Percentiles rank a stretch among this genome's conserved stretches.
These are phyloP conservation scores for Basipetospora chlamydospora DNA, from an alignment of 2,329 filamentous ascomycete genomes.

Conservation along the genomic window DNA sequence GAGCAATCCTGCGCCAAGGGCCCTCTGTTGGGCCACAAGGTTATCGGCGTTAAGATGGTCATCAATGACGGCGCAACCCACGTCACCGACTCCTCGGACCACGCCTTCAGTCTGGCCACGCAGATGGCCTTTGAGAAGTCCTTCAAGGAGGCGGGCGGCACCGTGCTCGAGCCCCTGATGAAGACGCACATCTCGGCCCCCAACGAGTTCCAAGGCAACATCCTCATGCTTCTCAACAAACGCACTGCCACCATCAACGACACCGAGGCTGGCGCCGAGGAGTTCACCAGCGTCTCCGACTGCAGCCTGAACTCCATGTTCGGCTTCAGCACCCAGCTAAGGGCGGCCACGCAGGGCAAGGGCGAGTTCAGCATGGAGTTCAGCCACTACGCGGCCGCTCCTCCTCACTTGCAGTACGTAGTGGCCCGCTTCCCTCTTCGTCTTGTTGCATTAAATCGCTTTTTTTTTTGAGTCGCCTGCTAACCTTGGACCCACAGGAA, in stretches of 20 bases:
- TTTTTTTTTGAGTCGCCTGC: slow-evolving; percentile 8
- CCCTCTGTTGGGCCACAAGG: slow-evolving; percentile 81
- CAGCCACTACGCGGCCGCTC: slow-evolving; percentile 81
- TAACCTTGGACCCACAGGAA: slow-evolving; percentile 26
- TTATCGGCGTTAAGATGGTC: slow-evolving; percentile 80
- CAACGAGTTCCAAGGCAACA: slow-evolving; percentile 92
- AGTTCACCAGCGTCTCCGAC: slow-evolving; percentile 85
- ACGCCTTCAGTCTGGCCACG: slow-evolving; percentile 86
- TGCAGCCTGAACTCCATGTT: slow-evolving; percentile 97
- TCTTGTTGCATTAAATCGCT: not conserved
- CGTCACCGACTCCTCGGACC: slow-evolving; percentile 94
- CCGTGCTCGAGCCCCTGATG: slow-evolving; percentile 91
- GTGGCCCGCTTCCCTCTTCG: not conserved
- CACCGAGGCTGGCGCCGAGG: slow-evolving; percentile 83
- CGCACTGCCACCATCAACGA: slow-evolving; percentile 89
- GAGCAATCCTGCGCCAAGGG: slow-evolving; percentile 69
- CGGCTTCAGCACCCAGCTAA: slow-evolving; percentile 80
- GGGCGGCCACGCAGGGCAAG: slow-evolving; percentile 93
- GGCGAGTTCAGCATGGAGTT: slow-evolving; percentile 99
- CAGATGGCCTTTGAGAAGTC: slow-evolving; percentile 95
- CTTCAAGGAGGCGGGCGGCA: slow-evolving; percentile 65
- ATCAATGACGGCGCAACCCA: slow-evolving; percentile 94
- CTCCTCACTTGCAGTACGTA: slow-evolving; percentile 75
- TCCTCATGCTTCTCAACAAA: slow-evolving; percentile 94
- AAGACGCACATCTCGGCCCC: slow-evolving; percentile 94